Conservation (phyloP, 2,329 filamentous ascomycete genomes). For the Venturia carpophila region DNA sequence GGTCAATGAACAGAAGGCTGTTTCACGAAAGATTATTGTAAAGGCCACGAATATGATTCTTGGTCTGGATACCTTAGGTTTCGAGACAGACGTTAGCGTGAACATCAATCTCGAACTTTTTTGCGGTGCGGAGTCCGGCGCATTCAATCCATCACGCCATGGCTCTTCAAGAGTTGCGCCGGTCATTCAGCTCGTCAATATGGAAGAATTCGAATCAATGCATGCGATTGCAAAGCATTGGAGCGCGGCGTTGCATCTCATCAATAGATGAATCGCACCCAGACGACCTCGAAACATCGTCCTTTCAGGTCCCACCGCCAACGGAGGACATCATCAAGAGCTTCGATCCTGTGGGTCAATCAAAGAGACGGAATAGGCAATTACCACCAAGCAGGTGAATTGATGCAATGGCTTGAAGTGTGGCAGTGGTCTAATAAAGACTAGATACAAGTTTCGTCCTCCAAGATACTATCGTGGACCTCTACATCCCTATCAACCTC, state of each 20-base stretch:
- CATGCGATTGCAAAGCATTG: background rate
- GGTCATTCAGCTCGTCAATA: background rate
- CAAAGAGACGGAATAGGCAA: conserved; percentile 35
- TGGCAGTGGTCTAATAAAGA: background rate
- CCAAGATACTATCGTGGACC: conserved; percentile 93
- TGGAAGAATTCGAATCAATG: conserved; percentile 7
- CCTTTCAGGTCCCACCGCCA: conserved; percentile 34
- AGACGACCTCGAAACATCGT: conserved; percentile 43
- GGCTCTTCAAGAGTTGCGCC: conserved; percentile 6
- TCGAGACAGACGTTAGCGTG: background rate
- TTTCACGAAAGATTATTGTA: too few species aligned
- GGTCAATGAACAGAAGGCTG: too few species aligned
- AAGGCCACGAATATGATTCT: too few species aligned
- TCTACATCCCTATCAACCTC: conserved; percentile 85
- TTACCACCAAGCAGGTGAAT: conserved; percentile 48
- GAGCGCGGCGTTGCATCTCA: background rate
- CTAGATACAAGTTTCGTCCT: conserved; percentile 86
- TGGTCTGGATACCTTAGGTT: too few species aligned
- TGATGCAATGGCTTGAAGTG: conserved; percentile 7
- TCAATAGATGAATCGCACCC: conserved; percentile 22
- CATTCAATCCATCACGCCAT: conserved; percentile 1
- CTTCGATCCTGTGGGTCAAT: conserved; percentile 43
- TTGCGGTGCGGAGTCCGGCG: background rate
- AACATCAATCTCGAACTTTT: background rate
- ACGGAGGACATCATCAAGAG: conserved; percentile 36